Evolutionary conservation across 768 basidiomycete genomes (phyloP).

Genomic region (Guyanaporus albipodus): DNA sequence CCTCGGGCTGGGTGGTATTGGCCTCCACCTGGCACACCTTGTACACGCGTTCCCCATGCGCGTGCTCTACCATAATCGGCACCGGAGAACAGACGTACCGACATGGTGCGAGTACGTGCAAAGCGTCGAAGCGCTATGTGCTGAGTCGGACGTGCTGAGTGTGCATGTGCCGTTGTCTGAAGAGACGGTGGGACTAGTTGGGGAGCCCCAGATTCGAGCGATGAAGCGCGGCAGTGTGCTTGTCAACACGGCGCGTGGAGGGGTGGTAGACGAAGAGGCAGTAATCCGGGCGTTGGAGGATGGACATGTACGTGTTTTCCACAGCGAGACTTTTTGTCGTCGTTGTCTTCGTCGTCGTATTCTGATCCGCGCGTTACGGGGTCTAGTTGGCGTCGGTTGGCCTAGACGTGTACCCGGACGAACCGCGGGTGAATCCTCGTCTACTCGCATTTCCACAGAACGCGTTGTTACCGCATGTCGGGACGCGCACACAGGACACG

Average conservation of each 20-base stretch:
- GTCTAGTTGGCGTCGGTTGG: conserved; percentile 43
- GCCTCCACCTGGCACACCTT: conserved; percentile 64
- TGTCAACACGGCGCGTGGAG: conserved; percentile 86
- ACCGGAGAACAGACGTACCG: conserved; percentile 52
- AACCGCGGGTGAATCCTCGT: conserved; percentile 74
- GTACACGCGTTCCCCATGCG: conserved; percentile 86
- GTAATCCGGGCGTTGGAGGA: conserved; percentile 81
- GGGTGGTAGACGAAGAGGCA: conserved; percentile 83
- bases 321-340: no score
- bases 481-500: conserved; percentile 77
- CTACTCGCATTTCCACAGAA: conserved; percentile 77
- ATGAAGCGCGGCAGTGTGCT: conserved; percentile 77
- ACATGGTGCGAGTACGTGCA: conserved; percentile 78
- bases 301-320: conserved; percentile 65
- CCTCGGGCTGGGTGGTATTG: conserved; percentile 76
- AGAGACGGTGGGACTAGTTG: conserved; percentile 70
- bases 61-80: conserved; percentile 74
- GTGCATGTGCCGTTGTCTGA: conserved; percentile 77
- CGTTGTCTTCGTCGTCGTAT: no score
- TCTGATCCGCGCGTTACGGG: no score
- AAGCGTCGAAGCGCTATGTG: conserved; percentile 58
- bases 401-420: conserved; percentile 83
- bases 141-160: conserved; percentile 76
- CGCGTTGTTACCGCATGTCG: conserved; percentile 89
- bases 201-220: conserved; percentile 67